Percentiles rank a stretch among this genome's conserved stretches.
Conservation (phyloP, 2,329 filamentous ascomycete species). For the Dryadomyces quercus-mongolicae region DNA sequence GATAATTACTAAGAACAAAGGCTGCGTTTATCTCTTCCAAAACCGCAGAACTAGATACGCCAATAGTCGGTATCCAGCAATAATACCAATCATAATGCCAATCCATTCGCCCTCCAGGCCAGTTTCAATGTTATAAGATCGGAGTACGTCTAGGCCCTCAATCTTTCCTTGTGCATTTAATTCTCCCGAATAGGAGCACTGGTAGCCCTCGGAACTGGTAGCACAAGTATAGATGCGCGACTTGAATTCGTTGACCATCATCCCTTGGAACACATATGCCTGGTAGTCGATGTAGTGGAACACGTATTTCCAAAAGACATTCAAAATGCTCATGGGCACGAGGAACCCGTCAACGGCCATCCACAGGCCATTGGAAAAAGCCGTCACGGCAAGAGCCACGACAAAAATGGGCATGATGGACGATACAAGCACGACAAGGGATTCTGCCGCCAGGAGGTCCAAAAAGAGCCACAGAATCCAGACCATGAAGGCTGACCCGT, state of each 20-base stretch:
- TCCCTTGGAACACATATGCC: conserved; percentile 75
- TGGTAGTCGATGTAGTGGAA: conserved; percentile 88
- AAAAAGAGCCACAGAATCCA: conserved; percentile 81
- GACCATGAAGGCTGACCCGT: conserved; percentile 54
- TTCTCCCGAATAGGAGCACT: conserved; percentile 59
- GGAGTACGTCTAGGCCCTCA: conserved; percentile 56
- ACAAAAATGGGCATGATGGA: conserved; percentile 70
- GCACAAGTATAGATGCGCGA: conserved; percentile 50
- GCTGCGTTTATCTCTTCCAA: background rate
- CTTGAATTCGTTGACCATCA: conserved; percentile 85
- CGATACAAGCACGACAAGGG: conserved; percentile 65
- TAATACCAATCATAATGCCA: conserved; percentile 67
- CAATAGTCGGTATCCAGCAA: conserved; percentile 49
- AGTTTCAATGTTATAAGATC: conserved; percentile 55
- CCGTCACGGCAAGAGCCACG: conserved; percentile 63
- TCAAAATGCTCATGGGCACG: conserved; percentile 58
- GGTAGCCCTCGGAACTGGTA: conserved; percentile 26
- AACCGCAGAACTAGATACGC: conserved; percentile 5
- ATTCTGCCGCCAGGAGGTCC: conserved; percentile 71
- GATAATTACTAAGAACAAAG: too few relatives aligned
- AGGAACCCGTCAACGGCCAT: conserved; percentile 80
- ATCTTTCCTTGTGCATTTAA: conserved; percentile 56
- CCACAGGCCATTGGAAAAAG: conserved; percentile 82
- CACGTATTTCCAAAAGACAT: conserved; percentile 76
- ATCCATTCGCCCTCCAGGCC: conserved; percentile 56